These are phyloP conservation scores for Backusella australiensis DNA, from an alignment of 192 early-diverging fungal genomes.

Conservation along the genomic window DNA sequence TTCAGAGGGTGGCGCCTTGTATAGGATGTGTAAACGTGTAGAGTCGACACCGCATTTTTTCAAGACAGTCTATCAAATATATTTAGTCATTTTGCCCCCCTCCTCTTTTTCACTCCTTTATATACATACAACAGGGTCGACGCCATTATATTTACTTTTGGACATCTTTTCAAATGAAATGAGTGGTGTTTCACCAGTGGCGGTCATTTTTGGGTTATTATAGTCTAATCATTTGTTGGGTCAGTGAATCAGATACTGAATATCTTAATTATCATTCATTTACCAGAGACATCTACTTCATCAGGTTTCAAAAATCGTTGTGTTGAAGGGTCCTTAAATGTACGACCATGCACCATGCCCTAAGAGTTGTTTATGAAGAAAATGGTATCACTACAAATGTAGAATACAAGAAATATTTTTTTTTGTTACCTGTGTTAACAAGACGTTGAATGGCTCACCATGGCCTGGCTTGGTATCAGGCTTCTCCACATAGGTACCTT, in stretches of 20 bases:
- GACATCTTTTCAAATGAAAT: constrained; percentile 93
- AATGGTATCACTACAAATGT: background rate
- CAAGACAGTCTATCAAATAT: constrained; percentile 45
- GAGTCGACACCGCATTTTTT: constrained; percentile 76
- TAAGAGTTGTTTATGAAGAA: constrained; percentile 24
- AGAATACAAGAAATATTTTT: background rate
- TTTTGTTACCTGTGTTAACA: constrained; percentile 70
- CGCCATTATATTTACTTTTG: constrained; percentile 95
- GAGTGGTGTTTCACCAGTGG: constrained; percentile 55
- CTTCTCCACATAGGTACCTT: constrained; percentile 45
- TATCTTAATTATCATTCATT: background rate
- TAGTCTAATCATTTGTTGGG: constrained; percentile 20
- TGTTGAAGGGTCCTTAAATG: constrained; percentile 73
- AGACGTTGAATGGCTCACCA: constrained; percentile 84
- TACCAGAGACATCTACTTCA: constrained; percentile 65
- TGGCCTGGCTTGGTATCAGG: constrained; percentile 37
- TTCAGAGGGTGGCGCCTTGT: constrained; percentile 85
- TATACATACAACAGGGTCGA: constrained; percentile 68
- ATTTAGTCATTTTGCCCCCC: background rate
- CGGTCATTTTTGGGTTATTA: constrained; percentile 51
- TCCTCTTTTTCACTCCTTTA: background rate
- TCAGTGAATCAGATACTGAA: background rate
- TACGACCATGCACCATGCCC: constrained; percentile 93
- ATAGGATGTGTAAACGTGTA: constrained; percentile 81
- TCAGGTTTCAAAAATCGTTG: constrained; percentile 73